phyloP scores from a whole-genome alignment of 148 eudicot genomes.

The Linanthus parryae region DNA sequence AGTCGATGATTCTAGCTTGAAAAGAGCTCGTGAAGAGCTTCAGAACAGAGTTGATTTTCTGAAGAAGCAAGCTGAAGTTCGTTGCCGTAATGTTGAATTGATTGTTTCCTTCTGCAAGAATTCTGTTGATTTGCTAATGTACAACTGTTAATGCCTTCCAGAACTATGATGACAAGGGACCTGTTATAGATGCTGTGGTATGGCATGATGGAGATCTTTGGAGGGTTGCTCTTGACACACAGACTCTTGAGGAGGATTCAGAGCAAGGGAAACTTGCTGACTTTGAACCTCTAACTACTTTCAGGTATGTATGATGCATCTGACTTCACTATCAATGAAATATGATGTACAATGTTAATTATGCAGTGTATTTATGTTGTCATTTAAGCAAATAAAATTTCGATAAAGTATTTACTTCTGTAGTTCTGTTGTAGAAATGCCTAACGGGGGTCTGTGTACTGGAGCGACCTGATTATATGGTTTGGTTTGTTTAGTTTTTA shows the following conservation, averaged over 20 bases:
- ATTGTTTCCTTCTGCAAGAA: slow-evolving; percentile 2
- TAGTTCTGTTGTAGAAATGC: no score
- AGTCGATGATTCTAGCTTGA: slow-evolving; percentile 61
- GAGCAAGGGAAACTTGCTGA: slow-evolving; percentile 75
- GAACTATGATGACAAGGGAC: slow-evolving; percentile 97
- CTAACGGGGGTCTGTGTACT: no score
- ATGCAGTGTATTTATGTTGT: no score
- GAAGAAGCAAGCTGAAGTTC: slow-evolving; percentile 79
- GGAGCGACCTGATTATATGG: no score
- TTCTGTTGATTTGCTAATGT: slow-evolving; percentile 1
- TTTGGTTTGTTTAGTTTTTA: no score
- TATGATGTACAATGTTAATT: no score
- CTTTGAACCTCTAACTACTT: slow-evolving; percentile 84
- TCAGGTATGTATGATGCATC: slow-evolving; percentile 51
- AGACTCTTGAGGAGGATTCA: slow-evolving; percentile 84
- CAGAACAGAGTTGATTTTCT: slow-evolving; percentile 77
- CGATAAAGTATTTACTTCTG: no score
- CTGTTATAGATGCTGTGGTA: slow-evolving; percentile 94
- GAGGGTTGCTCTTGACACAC: slow-evolving; percentile 97
- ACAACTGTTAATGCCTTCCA: no score
- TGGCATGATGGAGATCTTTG: slow-evolving; percentile 98
- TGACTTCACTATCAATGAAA: no score
- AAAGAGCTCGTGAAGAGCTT: slow-evolving; percentile 76
- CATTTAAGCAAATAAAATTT: no score
- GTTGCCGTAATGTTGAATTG: slow-evolving; percentile 14